Evolutionary conservation across 164 flowering plant genomes (phyloP).

Genomic region (Liquidambar formosana): DNA sequence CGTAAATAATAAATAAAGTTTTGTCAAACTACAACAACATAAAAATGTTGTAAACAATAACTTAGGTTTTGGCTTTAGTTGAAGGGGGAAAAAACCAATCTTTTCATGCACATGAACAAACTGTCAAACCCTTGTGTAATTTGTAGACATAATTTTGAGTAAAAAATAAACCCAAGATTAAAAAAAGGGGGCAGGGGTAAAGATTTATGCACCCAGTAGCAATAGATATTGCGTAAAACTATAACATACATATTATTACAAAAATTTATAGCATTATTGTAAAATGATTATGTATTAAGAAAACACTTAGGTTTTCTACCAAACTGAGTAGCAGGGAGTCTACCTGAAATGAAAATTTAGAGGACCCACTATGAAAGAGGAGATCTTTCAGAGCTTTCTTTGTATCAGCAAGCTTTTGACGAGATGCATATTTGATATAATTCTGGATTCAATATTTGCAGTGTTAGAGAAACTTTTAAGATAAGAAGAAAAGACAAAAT

Average conservation of each 20-base stretch:
- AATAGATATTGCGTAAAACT: background rate
- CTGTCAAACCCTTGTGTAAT: no score
- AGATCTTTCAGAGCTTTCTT: slow-evolving; percentile 71
- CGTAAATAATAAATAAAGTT: no score
- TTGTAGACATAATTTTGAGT: no score
- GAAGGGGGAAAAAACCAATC: no score
- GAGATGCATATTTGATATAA: slow-evolving; percentile 43
- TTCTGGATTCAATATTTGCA: slow-evolving; percentile 38
- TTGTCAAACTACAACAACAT: no score
- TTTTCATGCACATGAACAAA: no score
- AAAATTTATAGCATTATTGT: background rate
- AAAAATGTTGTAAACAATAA: no score
- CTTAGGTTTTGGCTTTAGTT: no score
- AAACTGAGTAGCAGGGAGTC: background rate
- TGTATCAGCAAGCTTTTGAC: slow-evolving; percentile 76
- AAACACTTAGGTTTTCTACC: background rate
- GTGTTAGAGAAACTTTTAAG: background rate
- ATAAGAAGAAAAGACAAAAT: background rate
- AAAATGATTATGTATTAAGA: background rate
- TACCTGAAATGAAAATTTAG: slow-evolving; percentile 43
- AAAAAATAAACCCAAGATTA: no score
- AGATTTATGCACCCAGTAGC: no score
- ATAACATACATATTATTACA: background rate
- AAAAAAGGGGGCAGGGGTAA: no score
- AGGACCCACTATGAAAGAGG: slow-evolving; percentile 40